These are phyloP conservation scores for Staphylotrichum longicolle DNA, from an alignment of 495 filamentous ascomycete species.

Conservation along the genomic window DNA sequence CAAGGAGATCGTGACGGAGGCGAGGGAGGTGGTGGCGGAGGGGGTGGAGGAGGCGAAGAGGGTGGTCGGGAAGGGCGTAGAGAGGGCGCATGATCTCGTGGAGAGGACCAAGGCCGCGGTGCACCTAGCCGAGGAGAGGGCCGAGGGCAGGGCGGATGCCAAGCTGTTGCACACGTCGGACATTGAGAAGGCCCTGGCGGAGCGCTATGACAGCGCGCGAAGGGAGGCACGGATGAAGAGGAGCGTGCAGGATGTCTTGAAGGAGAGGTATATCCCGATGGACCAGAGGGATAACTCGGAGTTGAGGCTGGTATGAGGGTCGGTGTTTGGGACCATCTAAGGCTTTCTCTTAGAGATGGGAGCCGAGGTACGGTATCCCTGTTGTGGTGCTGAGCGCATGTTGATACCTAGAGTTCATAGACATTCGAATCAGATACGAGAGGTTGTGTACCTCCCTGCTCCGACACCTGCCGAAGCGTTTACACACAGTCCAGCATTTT, in stretches of 20 bases:
- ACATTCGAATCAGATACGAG: too few species aligned
- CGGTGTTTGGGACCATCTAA: neutral
- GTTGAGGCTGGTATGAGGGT: constrained; percentile 23
- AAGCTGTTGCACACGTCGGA: constrained; percentile 36
- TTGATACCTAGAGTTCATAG: too few species aligned
- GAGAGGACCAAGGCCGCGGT: constrained; percentile 31
- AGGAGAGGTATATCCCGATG: constrained; percentile 48
- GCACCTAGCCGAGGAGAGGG: constrained; percentile 29
- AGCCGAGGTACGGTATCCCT: too few species aligned
- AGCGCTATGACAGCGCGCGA: constrained; percentile 44
- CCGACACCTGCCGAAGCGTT: too few species aligned
- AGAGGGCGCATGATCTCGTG: constrained; percentile 30
- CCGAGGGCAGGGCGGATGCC: constrained; percentile 29
- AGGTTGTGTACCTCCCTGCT: too few species aligned
- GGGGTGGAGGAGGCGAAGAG: constrained; percentile 34
- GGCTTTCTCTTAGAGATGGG: too few species aligned
- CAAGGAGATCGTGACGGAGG: constrained; percentile 17
- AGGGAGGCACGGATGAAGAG: constrained; percentile 32
- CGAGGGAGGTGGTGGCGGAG: constrained; percentile 30
- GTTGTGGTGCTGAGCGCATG: too few species aligned
- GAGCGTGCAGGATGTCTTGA: constrained; percentile 46
- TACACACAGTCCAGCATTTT: too few species aligned
- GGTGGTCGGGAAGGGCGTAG: constrained; percentile 23
- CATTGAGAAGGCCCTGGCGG: constrained; percentile 45
- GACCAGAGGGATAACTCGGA: constrained; percentile 40